Evolutionary conservation across 2,329 filamentous ascomycete species (phyloP), one percentile per base, ranked within the genome.

Genomic region (Dissoconium aciculare): DNA sequence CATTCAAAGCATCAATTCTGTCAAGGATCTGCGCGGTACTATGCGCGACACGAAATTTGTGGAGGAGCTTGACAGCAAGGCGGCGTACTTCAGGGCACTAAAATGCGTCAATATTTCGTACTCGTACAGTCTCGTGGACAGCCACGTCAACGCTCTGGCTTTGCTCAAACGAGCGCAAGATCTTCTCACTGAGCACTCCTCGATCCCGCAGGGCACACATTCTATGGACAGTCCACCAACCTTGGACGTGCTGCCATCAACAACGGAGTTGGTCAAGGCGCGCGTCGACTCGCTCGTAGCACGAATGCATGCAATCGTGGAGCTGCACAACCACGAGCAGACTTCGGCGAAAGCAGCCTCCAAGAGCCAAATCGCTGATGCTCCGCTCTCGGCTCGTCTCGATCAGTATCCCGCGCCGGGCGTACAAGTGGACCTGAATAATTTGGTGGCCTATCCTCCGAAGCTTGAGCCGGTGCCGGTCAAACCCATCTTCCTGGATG

Each of bases 401-500:
- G 66, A 74, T 43, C 73, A 79, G 40, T 95, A 85, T 51, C 79
- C 82, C 1, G 58, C 64, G 3, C 69, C 69, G 15, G 72, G 69
- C 17, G 41, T 43, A 14, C 46, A 52, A 8, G 69, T 83, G 6
- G 74, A 93, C 51, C 63, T 94, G 15, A 65, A 65, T 25, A 87
- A 87, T 43, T 61, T 98, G 15, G 85, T 95, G 27, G 70, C 74
- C 4, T 94, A 85, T 54, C 89, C 89, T 9, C 85, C 87, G 1
- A 79, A 74, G 50, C 61, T 94, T 42, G 73, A 81, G 38, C 68
- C 78, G 2, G 73, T 95, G 23, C 84, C 89, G 0, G 78, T 93
- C 31, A 98, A 98, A 62, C 89, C 89, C 15, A 66, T 95, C 17
- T 95, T 95, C 64, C 71, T 95, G 36, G 89, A 98, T 51, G 78